Percentiles rank a stretch among this genome's conserved stretches.
Evolutionary conservation across 257 asterid genomes (phyloP).

Genomic region (Gardenia jasminoides): DNA sequence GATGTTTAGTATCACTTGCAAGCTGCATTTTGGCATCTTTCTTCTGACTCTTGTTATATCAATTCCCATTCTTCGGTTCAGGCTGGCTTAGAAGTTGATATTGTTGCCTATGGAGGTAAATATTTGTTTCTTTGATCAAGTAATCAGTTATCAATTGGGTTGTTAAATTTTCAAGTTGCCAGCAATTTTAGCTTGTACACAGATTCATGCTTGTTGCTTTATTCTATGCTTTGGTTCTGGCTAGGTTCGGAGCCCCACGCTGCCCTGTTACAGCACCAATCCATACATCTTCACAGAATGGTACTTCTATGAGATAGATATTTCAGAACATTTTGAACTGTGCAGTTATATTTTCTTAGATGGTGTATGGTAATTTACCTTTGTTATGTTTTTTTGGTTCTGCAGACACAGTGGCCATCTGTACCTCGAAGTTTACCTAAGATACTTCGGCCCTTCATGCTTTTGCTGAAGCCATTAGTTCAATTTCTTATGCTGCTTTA

Average conservation of each 20-base stretch:
- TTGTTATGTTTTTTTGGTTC: conserved; percentile 23
- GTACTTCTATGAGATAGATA: conserved; percentile 38
- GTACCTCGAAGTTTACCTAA: conserved; percentile 57
- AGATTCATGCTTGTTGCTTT: not conserved
- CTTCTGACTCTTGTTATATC: not conserved
- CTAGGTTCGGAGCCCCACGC: conserved; percentile 85
- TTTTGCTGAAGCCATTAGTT: conserved; percentile 69
- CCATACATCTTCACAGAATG: conserved; percentile 77
- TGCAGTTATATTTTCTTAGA: not conserved
- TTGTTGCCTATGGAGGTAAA: conserved; percentile 96
- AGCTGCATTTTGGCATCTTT: not conserved
- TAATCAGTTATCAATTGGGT: too few species aligned
- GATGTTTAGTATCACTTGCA: not conserved
- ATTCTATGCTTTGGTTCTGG: conserved; percentile 12
- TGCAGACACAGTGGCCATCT: conserved; percentile 81
- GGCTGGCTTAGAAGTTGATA: conserved; percentile 78
- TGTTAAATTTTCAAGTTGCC: not conserved
- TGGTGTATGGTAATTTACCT: conserved; percentile 3
- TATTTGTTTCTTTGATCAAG: not conserved
- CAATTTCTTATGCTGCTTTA: conserved; percentile 87
- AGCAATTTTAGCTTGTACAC: not conserved
- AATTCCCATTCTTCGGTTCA: conserved; percentile 33
- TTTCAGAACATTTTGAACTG: conserved; percentile 11
- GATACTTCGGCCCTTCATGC: conserved; percentile 74
- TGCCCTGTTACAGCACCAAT: conserved; percentile 64